Conservation (phyloP, 2,329 filamentous ascomycete genomes). For the Dactylellina leptospora region DNA sequence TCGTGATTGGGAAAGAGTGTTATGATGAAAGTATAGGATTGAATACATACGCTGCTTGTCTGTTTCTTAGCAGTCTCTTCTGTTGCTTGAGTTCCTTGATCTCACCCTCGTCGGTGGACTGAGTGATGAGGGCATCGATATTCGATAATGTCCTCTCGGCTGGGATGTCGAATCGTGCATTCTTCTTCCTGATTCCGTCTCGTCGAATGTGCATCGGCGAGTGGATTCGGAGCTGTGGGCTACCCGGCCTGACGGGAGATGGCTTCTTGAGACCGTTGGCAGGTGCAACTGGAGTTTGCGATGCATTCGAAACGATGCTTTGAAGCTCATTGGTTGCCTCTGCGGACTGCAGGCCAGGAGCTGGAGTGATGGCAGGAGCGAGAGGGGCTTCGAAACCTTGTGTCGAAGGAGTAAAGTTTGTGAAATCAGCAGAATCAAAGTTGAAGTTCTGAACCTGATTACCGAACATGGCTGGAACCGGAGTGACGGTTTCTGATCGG, state of each 20-base stretch:
- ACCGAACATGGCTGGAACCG: constrained; percentile 35
- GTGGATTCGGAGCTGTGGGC: constrained; percentile 75
- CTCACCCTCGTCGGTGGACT: constrained; percentile 87
- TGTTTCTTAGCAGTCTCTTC: constrained; percentile 91
- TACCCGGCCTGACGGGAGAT: constrained; percentile 66
- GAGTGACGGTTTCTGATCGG: constrained; percentile 57
- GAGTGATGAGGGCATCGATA: constrained; percentile 90
- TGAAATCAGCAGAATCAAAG: constrained; percentile 48
- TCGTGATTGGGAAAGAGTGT: constrained; percentile 58
- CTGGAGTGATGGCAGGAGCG: constrained; percentile 55
- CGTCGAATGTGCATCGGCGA: constrained; percentile 77
- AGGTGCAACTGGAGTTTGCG: constrained; percentile 7
- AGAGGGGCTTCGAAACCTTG: constrained; percentile 51
- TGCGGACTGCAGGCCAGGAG: constrained; percentile 40
- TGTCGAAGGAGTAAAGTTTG: constrained; percentile 47
- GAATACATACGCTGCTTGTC: constrained; percentile 87
- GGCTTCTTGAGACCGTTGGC: constrained; percentile 24
- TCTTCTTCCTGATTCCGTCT: constrained; percentile 98
- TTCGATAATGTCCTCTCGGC: constrained; percentile 91
- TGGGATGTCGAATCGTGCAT: constrained; percentile 95
- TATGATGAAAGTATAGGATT: constrained; percentile 43
- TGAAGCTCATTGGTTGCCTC: constrained; percentile 44
- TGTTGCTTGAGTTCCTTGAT: constrained; percentile 99
- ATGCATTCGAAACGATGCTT: constrained; percentile 41
- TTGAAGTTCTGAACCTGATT: constrained; percentile 51